Conservation (phyloP, 495 filamentous ascomycete genomes). For the Daldinia childiae region DNA sequence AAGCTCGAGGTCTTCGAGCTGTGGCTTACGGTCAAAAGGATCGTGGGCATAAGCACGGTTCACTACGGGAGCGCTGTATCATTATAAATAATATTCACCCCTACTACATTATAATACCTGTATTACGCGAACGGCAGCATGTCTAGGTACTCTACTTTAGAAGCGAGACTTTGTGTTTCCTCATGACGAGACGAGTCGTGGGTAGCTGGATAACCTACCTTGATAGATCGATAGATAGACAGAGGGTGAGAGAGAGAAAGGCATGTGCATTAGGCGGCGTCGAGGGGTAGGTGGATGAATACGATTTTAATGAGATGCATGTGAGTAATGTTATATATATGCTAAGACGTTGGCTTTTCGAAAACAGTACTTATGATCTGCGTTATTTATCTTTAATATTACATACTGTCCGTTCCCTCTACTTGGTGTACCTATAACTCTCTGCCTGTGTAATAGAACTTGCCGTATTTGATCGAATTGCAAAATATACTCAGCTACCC, state of each 20-base stretch:
- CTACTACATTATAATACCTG: constrained; percentile 1
- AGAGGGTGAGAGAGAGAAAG: neutral
- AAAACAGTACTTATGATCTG: neutral
- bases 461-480: too few relatives aligned
- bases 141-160: neutral
- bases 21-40: constrained; percentile 64
- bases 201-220: constrained; percentile 6
- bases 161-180: constrained; percentile 6
- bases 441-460: too few relatives aligned
- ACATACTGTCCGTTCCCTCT: neutral
- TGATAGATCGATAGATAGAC: constrained; percentile 12
- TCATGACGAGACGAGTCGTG: neutral
- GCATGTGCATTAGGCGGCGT: constrained; percentile 24
- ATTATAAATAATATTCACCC: constrained; percentile 11
- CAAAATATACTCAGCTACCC: too few relatives aligned
- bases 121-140: neutral
- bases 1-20: constrained; percentile 67
- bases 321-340: neutral
- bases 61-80: constrained; percentile 27
- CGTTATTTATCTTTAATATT: neutral
- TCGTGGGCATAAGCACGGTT: constrained; percentile 48
- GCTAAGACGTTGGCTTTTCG: neutral
- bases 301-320: constrained; percentile 1
- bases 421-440: too few relatives aligned
- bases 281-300: neutral